A percentile compares a stretch with the other conserved stretches of the same genome.
Conservation (phyloP, 345 rosid species). For the Lenwebbia sp. region DNA sequence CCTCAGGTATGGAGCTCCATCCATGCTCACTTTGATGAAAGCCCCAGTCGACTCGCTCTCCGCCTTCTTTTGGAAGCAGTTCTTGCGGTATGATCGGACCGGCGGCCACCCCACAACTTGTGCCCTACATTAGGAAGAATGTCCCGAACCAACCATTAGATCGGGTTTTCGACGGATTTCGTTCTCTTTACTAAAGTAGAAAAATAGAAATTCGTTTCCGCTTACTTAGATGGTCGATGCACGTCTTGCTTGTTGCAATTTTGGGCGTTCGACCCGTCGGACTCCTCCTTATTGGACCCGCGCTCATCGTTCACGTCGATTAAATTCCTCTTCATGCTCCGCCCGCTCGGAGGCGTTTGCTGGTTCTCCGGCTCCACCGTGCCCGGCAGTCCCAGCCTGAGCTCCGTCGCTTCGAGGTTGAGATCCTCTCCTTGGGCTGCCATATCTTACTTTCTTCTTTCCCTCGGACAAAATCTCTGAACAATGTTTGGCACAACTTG, state of each 20-base stretch:
- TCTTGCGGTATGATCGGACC: constrained; percentile 53
- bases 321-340: constrained; percentile 31
- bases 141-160: neutral
- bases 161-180: neutral
- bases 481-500: neutral
- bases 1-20: constrained; percentile 79
- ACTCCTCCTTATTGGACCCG: neutral
- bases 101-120: constrained; percentile 89
- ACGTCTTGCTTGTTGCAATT: constrained; percentile 12
- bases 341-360: neutral
- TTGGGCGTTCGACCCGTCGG: neutral
- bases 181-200: neutral
- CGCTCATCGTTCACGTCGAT: constrained; percentile 12
- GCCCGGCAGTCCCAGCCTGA: constrained; percentile 84
- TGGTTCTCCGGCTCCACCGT: constrained; percentile 21
- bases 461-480: neutral
- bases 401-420: constrained; percentile 82
- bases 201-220: neutral
- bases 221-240: constrained; percentile 62
- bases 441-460: neutral
- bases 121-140: constrained; percentile 17
- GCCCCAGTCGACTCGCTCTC: constrained; percentile 37
- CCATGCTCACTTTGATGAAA: constrained; percentile 82
- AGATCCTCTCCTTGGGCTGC: constrained; percentile 20
- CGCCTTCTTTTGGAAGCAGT: constrained; percentile 32